Percentiles rank a stretch among this genome's conserved stretches.
Evolutionary conservation across 352 stramenopile genomes (phyloP).

Genomic region (Pythium plurisporium): DNA sequence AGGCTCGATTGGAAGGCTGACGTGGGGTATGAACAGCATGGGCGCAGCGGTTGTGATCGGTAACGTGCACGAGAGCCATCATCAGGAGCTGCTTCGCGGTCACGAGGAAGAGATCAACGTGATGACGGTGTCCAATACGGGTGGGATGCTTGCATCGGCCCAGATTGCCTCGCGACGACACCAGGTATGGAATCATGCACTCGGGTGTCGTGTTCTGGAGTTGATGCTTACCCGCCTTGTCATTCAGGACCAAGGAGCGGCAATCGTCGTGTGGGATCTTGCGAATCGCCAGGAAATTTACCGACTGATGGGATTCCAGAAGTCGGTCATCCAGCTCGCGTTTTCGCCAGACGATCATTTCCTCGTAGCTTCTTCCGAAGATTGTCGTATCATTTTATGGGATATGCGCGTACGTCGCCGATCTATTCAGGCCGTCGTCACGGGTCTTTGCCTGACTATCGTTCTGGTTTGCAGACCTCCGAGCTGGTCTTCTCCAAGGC

Average conservation of each 20-base stretch:
- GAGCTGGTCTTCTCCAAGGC: conserved; percentile 64
- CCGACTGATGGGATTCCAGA: conserved; percentile 52
- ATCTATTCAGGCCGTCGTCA: neutral
- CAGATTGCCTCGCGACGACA: conserved; percentile 23
- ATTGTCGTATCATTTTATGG: conserved; percentile 68
- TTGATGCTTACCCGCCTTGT: too few relatives aligned
- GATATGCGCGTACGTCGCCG: conserved; percentile 52
- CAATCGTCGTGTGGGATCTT: conserved; percentile 52
- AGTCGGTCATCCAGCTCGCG: conserved; percentile 54
- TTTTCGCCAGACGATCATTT: conserved; percentile 81
- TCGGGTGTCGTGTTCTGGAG: too few relatives aligned
- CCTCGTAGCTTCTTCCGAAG: conserved; percentile 56
- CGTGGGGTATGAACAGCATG: conserved; percentile 20
- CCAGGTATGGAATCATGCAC: conserved; percentile 16
- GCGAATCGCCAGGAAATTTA: conserved; percentile 38
- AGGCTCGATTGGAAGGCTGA: neutral
- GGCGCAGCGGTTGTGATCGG: conserved; percentile 31
- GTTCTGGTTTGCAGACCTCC: conserved; percentile 40
- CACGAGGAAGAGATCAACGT: conserved; percentile 40
- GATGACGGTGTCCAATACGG: conserved; percentile 28
- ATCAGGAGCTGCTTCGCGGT: conserved; percentile 33
- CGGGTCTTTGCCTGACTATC: neutral
- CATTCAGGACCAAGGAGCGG: conserved; percentile 29
- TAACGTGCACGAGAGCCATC: conserved; percentile 27
- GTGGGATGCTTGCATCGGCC: conserved; percentile 28